Conservation (phyloP, 1,284 basidiomycete species). For the Schizophyllum amplum region DNA sequence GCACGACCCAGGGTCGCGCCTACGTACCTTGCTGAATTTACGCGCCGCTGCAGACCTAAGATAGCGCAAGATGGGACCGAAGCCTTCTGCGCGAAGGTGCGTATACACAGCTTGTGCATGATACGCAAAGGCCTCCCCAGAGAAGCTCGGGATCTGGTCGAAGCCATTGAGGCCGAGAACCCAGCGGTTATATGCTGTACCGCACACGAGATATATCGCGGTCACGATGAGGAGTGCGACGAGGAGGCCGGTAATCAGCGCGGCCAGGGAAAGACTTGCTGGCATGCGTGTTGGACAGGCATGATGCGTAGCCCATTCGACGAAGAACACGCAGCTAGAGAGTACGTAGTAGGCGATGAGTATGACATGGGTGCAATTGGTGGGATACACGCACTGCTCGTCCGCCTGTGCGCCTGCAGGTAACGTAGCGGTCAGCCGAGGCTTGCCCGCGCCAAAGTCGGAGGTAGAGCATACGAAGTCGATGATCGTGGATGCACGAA, state of each 20-base stretch:
- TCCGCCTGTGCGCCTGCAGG: slow-evolving; percentile 50
- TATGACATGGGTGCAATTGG: neutral
- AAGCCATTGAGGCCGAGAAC: slow-evolving; percentile 54
- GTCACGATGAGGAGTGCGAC: slow-evolving; percentile 43
- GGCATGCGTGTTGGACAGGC: slow-evolving; percentile 38
- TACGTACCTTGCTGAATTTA: too few species aligned
- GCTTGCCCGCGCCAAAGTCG: slow-evolving; percentile 38
- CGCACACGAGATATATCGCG: slow-evolving; percentile 50
- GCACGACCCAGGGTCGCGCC: too few species aligned
- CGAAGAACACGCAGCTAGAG: slow-evolving; percentile 1
- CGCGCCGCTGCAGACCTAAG: neutral
- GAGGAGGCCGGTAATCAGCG: slow-evolving; percentile 1
- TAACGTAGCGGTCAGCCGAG: slow-evolving; percentile 49
- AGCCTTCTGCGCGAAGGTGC: neutral
- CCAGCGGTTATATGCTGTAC: slow-evolving; percentile 62
- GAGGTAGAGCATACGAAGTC: slow-evolving; percentile 56
- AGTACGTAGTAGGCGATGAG: neutral
- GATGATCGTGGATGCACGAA: slow-evolving; percentile 50
- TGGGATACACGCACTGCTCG: slow-evolving; percentile 28
- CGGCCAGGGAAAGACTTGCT: slow-evolving; percentile 12
- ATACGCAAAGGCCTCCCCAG: slow-evolving; percentile 39
- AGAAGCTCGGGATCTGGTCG: slow-evolving; percentile 61
- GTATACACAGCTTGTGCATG: slow-evolving; percentile 18
- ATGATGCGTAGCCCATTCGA: neutral
- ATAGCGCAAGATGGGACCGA: neutral